Evolutionary conservation across 176 grass and related monocot genomes (phyloP).

Genomic region (Hsuehochloa calcarea): DNA sequence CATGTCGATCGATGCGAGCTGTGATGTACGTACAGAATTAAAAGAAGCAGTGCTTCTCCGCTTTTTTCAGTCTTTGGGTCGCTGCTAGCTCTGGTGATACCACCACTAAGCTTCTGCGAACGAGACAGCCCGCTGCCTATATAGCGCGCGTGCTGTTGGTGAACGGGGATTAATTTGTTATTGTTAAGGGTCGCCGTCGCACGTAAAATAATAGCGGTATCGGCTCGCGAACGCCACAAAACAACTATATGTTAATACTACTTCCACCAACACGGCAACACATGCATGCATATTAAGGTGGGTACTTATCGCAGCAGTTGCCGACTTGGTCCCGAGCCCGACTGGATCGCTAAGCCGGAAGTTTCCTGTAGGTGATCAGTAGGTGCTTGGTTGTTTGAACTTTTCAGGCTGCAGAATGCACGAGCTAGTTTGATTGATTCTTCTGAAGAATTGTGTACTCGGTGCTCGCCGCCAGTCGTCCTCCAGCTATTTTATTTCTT

Average conservation of each 20-base stretch:
- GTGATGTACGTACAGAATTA: neutral
- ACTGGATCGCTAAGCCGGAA: neutral
- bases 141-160: no score
- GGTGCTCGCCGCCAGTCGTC: neutral
- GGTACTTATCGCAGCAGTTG: neutral
- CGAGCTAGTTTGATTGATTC: neutral
- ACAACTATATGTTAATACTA: no score
- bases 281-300: neutral
- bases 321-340: neutral
- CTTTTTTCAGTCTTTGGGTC: neutral
- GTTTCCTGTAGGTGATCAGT: neutral
- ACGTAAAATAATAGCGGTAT: no score
- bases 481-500: neutral
- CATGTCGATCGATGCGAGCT: neutral
- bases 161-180: no score
- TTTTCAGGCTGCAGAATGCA: neutral
- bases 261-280: neutral
- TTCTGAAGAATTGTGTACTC: neutral
- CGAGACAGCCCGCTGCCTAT: neutral
- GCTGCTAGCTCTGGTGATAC: neutral
- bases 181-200: no score
- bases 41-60: neutral
- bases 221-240: no score
- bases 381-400: no score
- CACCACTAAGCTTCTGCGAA: neutral